A percentile compares a stretch with the other conserved stretches of the same genome.
Evolutionary conservation across 202 grass and related monocot species (phyloP).

Genomic region (Musa balbisiana): DNA sequence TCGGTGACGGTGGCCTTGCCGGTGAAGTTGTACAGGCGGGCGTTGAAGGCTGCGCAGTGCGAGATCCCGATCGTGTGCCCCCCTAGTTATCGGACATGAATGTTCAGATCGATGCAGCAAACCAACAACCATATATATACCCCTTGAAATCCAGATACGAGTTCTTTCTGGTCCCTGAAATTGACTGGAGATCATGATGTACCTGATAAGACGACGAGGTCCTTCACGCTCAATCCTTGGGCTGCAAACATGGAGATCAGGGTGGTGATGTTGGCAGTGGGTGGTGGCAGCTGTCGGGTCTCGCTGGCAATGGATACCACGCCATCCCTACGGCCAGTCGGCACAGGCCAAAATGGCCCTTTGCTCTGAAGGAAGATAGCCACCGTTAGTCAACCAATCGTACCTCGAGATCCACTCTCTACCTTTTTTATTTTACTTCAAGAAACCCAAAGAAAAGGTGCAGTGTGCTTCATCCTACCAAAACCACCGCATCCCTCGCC

Average conservation of each 20-base stretch:
- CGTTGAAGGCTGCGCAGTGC: conserved; percentile 9
- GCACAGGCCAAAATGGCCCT: conserved; percentile 73
- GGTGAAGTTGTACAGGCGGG: conserved; percentile 33
- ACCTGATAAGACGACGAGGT: conserved; percentile 15
- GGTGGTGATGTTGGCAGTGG: conserved; percentile 51
- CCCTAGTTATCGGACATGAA: neutral
- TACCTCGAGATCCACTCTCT: too few species aligned
- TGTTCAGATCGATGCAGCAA: too few species aligned
- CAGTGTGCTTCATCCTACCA: conserved; percentile 1
- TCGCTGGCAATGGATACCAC: conserved; percentile 56
- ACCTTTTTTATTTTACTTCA: too few species aligned
- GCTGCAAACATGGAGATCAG: conserved; percentile 55
- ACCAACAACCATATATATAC: too few species aligned
- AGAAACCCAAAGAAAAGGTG: too few species aligned
- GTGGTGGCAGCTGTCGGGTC: conserved; percentile 59
- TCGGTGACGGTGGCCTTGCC: conserved; percentile 10
- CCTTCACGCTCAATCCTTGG: conserved; percentile 51
- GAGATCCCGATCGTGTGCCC: conserved; percentile 21
- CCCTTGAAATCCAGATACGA: too few species aligned
- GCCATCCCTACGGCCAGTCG: conserved; percentile 72
- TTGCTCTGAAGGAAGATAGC: conserved; percentile 42
- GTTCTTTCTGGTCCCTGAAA: too few species aligned
- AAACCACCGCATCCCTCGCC: conserved; percentile 32
- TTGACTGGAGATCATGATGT: neutral
- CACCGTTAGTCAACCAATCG: neutral